Base-by-base conservation (phyloP, 179 eudicot species). In the Spinacia oleracea region DNA sequence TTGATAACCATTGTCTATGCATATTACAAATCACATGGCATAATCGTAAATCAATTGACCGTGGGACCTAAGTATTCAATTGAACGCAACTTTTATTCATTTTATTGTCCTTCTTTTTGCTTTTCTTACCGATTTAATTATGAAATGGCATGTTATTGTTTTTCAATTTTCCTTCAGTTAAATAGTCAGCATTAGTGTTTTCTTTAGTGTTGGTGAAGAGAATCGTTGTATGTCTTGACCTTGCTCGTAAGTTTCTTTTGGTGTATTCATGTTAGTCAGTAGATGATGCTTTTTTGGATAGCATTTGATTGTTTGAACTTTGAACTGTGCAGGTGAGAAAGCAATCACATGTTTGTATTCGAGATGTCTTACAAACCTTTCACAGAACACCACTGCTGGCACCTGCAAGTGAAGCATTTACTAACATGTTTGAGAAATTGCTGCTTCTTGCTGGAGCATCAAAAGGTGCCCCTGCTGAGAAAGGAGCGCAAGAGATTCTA, bases 401-500 rank as follows among this genome's bases (percentile, higher is more conserved):
- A 31, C 89, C 93, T 79, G 98, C 98, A 60, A 96, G 99, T 84
- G 97, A 92, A 85, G 88, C 85, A 42, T 83, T 96, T 51, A 86
- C 88, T 25, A 90, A 86, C 75, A 77, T 88, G 80, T 90, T 96
- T 73, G 89, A 87, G 78, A 90, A 89, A 86, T 84, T 82, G 63
- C 85, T 96, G 46, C 90, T 94, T 32, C 89, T 96, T 73, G 93
- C 98, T 31, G 93, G 93, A 29, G 90, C 88, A 77, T 88, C 97
- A 63, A 81, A 83, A 77, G 77, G 85, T 16, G 85, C 77, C 79
- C 75, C 89, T 83, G 84, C 89, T 23, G 98, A 91, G 79, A 89
- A 83, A 85, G 94, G 93, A 85, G 99, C 99, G 68, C 97, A 89
- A 82, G 90, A 92, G 83, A 90, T 94, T 67, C 79, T 96, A n/a